Evolutionary conservation across 2,329 filamentous ascomycete species (phyloP), one percentile per base, ranked within the genome.

Genomic region (Beauveria sp.): DNA sequence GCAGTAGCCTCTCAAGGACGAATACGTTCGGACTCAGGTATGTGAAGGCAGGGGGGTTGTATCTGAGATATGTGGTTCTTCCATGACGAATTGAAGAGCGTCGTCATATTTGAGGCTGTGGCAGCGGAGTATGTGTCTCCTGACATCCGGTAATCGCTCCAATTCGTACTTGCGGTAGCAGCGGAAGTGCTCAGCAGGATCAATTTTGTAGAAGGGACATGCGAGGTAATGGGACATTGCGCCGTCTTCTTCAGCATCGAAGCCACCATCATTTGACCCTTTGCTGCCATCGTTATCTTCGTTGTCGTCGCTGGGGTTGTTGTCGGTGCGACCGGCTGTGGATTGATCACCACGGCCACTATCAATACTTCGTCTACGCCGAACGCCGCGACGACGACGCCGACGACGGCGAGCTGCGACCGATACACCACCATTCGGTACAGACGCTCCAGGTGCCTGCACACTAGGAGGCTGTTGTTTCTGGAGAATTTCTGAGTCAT

Each of bases 121-220:
- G n/a, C 48, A 47, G 3, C 50, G 40, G 3, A 59, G 4, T 2
- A 59, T 26, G 3, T 59, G 57, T 18, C 41, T 41, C 40, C 22
- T 59, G 8, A 59, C 57, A 22, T 59, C 57, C 3, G 40, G 40
- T 18, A 47, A 54, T 18, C 57, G 34, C 9, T 5, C 16, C 28
- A 47, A 10, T 1, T 59, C 20, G 43, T 54, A 59, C 28, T 54
- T 59, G 26, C 48, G 16, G 12, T 34, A 54, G 20, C 57, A 59
- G 9, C 41, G 28, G 20, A 59, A 26, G 16, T 53, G 41, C 2
- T 1, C 6, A 9, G 9, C 16, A 16, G 50, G 41, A 24, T 53
- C 48, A 20, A 53, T 48, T 16, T 54, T 59, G 41, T 47, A 53
- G 14, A 59, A 59, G 4, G 57, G 57, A 9, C 57, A 59, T 20